Evolutionary conservation across 352 stramenopile genomes (phyloP).

Genomic region (Phytophthora meadii): DNA sequence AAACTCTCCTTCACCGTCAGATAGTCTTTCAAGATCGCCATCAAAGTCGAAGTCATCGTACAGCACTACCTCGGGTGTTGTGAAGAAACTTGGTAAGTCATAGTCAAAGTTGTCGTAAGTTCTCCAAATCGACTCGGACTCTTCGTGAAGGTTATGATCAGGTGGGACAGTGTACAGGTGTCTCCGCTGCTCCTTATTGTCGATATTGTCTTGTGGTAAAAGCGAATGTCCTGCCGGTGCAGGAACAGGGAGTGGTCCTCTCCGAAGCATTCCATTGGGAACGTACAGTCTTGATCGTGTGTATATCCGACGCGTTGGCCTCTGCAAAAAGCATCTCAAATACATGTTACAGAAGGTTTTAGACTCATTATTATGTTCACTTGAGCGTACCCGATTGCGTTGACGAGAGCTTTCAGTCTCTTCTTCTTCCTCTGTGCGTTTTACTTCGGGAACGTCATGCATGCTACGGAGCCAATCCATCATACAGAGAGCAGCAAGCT

Average conservation of each 20-base stretch:
- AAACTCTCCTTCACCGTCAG: constrained; percentile 29
- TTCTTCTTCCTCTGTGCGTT: constrained; percentile 39
- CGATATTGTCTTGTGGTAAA: constrained; percentile 10
- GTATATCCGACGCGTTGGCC: constrained; percentile 22
- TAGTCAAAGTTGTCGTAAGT: constrained; percentile 40
- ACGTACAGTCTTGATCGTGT: constrained; percentile 33
- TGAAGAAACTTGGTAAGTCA: constrained; percentile 28
- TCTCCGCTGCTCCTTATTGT: constrained; percentile 17
- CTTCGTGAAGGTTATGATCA: constrained; percentile 6
- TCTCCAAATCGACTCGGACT: constrained; percentile 16
- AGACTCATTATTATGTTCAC: background rate
- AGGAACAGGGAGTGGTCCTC: constrained; percentile 30
- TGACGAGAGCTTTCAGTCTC: constrained; percentile 40
- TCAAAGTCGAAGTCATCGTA: constrained; percentile 33
- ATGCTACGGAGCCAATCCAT: constrained; percentile 43
- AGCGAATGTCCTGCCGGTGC: constrained; percentile 29
- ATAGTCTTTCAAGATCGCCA: constrained; percentile 12
- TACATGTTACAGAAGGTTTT: constrained; percentile 1
- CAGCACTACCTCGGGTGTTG: constrained; percentile 8
- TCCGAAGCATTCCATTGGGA: constrained; percentile 28
- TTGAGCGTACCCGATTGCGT: constrained; percentile 27
- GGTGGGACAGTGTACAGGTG: constrained; percentile 14
- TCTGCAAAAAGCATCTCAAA: constrained; percentile 12
- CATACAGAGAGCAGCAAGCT: constrained; percentile 57
- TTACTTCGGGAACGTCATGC: constrained; percentile 15